Percentiles rank a stretch among this genome's conserved stretches.
phyloP scores from a whole-genome alignment of 345 rosid genomes.

The Melaleuca alternifolia region DNA sequence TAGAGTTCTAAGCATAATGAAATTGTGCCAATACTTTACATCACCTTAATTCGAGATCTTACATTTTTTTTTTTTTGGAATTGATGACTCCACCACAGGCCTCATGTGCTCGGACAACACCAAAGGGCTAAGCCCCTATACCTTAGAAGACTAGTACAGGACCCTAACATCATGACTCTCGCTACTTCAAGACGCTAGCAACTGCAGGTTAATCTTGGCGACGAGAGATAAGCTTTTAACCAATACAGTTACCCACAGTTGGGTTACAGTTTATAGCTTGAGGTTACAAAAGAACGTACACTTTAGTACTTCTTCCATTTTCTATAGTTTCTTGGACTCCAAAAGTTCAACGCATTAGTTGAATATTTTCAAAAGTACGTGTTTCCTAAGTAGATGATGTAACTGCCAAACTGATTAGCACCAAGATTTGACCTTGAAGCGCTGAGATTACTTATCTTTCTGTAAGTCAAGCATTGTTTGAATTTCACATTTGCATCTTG shows the following conservation, averaged over 20 bases:
- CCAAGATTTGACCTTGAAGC: background rate
- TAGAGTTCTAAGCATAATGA: no score
- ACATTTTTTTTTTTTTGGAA: no score
- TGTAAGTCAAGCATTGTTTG: background rate
- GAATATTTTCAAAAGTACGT: background rate
- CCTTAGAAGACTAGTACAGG: no score
- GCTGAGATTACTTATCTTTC: background rate
- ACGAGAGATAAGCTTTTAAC: no score
- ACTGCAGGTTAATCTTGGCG: no score
- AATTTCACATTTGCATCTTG: background rate
- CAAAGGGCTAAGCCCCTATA: no score
- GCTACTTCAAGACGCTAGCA: no score
- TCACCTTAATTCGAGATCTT: background rate
- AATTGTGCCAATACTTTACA: no score
- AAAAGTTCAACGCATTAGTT: background rate
- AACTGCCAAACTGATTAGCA: background rate
- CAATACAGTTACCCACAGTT: no score
- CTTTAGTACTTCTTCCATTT: background rate
- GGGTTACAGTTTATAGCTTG: background rate
- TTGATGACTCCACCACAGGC: no score
- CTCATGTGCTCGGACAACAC: no score
- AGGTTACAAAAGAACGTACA: background rate
- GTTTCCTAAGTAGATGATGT: background rate
- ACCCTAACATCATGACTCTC: no score
- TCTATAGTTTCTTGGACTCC: background rate